Percentiles rank a stretch among this genome's conserved stretches.
Conservation (phyloP, 148 eudicot species). For the Chenopodium quinoa region DNA sequence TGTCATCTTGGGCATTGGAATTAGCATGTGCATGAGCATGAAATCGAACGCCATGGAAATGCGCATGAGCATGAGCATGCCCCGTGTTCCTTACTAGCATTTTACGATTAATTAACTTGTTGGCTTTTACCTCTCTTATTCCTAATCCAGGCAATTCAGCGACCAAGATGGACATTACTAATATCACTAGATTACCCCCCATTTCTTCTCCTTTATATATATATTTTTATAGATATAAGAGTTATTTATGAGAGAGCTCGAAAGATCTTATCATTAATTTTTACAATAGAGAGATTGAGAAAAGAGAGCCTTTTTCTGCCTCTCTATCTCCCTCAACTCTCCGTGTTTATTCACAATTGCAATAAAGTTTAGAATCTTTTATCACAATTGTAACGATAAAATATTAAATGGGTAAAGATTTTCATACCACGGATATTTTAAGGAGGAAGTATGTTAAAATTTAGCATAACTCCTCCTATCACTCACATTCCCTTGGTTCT, state of each 20-base stretch:
- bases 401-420: not conserved
- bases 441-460: not conserved
- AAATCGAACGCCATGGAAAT: not conserved
- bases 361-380: no score
- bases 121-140: not conserved
- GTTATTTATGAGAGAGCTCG: no score
- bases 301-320: conserved; percentile 7
- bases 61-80: not conserved
- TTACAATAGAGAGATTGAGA: not conserved
- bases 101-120: not conserved
- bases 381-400: not conserved
- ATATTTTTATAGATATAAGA: no score
- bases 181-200: not conserved
- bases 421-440: not conserved
- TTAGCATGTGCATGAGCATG: not conserved
- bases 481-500: not conserved
- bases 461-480: not conserved
- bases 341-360: not conserved
- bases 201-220: not conserved
- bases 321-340: conserved; percentile 1
- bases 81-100: not conserved
- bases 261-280: not conserved
- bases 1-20: not conserved
- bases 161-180: not conserved
- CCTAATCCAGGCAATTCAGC: not conserved